Evolutionary conservation across 2,329 filamentous ascomycete species (phyloP).

Genomic region (Pezicula carpinea): DNA sequence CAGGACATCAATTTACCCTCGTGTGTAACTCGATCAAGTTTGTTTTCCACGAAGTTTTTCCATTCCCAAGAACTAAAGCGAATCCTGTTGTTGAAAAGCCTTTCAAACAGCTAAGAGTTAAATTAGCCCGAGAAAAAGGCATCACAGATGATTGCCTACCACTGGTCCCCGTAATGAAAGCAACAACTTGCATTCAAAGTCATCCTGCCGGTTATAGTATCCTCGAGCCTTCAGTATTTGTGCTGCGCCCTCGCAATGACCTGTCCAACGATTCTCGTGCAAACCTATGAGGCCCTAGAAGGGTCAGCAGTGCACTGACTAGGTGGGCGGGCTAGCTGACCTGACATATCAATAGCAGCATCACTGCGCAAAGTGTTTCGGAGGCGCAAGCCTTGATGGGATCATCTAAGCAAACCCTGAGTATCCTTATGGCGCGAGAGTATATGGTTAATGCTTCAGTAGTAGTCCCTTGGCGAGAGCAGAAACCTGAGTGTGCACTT

Average conservation of each 20-base stretch:
- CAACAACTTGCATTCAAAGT: conserved; percentile 31
- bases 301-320: too few relatives aligned
- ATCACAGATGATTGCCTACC: too few relatives aligned
- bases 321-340: too few relatives aligned
- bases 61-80: conserved; percentile 29
- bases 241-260: conserved; percentile 17
- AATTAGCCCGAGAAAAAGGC: too few relatives aligned
- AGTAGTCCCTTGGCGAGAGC: not conserved
- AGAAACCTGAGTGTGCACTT: not conserved
- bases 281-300: not conserved
- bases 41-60: conserved; percentile 27
- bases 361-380: conserved; percentile 33
- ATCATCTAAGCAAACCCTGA: conserved; percentile 26
- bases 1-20: conserved; percentile 29
- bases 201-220: conserved; percentile 25
- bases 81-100: conserved; percentile 30
- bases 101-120: conserved; percentile 35
- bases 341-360: conserved; percentile 30
- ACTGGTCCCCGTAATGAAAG: conserved; percentile 32
- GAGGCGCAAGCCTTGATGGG: conserved; percentile 26
- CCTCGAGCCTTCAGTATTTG: conserved; percentile 30
- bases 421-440: not conserved
- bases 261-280: conserved; percentile 6
- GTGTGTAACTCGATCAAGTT: conserved; percentile 22
- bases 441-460: too few relatives aligned